Conservation (phyloP, 352 stramenopile species). For the Phytophthora rubi region DNA sequence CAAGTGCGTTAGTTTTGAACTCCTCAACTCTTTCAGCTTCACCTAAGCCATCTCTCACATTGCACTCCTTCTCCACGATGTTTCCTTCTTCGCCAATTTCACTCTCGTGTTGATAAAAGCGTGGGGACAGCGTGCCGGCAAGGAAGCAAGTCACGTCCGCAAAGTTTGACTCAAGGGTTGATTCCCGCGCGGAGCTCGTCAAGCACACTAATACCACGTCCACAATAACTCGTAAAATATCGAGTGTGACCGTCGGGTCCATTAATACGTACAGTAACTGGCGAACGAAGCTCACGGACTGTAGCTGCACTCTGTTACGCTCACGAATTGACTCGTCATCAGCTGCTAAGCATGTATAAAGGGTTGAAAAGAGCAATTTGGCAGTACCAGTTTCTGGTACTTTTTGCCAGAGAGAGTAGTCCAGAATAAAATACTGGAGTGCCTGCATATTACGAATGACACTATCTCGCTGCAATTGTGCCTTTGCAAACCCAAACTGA, state of each 20-base stretch:
- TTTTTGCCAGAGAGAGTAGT: slow-evolving; percentile 76
- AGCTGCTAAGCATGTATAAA: slow-evolving; percentile 64
- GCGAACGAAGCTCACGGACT: slow-evolving; percentile 67
- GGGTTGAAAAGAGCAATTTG: slow-evolving; percentile 63
- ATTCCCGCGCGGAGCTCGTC: slow-evolving; percentile 42
- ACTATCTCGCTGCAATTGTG: slow-evolving; percentile 37
- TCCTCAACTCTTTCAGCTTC: slow-evolving; percentile 7
- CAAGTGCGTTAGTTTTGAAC: slow-evolving; percentile 16
- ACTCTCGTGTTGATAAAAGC: slow-evolving; percentile 42
- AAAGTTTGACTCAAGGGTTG: slow-evolving; percentile 66
- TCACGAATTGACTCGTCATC: slow-evolving; percentile 56
- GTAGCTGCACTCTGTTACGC: slow-evolving; percentile 63
- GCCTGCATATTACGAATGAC: slow-evolving; percentile 68
- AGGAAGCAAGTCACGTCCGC: slow-evolving; percentile 71
- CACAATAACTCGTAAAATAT: slow-evolving; percentile 65
- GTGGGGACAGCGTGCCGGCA: slow-evolving; percentile 54
- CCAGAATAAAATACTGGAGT: slow-evolving; percentile 75
- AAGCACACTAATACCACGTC: slow-evolving; percentile 77
- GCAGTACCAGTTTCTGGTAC: slow-evolving; percentile 37
- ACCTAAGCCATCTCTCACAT: slow-evolving; percentile 1
- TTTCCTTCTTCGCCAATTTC: slow-evolving; percentile 19
- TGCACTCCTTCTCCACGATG: slow-evolving; percentile 8
- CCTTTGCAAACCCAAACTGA: not conserved
- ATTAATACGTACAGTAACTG: slow-evolving; percentile 79
- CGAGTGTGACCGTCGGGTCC: slow-evolving; percentile 51